phyloP scores from a whole-genome alignment of 768 basidiomycete genomes.

The Amanita rubescens region DNA sequence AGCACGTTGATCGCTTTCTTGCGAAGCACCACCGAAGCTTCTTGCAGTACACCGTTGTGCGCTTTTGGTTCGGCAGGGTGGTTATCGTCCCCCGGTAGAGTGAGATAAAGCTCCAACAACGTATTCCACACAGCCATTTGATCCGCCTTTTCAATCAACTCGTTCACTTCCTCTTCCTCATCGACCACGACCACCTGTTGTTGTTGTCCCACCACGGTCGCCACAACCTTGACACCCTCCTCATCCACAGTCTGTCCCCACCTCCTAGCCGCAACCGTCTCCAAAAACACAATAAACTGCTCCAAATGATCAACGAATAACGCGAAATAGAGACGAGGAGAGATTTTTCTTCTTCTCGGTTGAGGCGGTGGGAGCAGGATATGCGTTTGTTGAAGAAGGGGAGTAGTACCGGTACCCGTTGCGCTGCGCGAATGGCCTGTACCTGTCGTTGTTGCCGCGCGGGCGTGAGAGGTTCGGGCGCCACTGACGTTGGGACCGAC shows the following conservation, averaged over 20 bases:
- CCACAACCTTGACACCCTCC: slow-evolving; percentile 9
- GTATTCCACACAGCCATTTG: slow-evolving; percentile 94
- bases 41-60: no score
- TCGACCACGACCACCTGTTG: slow-evolving; percentile 25
- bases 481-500: background rate
- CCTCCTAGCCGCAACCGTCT: slow-evolving; percentile 70
- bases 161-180: slow-evolving; percentile 17
- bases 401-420: background rate
- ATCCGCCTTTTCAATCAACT: slow-evolving; percentile 48
- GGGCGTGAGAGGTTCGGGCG: background rate
- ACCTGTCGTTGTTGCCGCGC: background rate
- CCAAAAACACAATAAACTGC: slow-evolving; percentile 82
- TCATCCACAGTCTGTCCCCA: slow-evolving; percentile 68
- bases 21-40: slow-evolving; percentile 25
- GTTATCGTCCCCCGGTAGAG: slow-evolving; percentile 27
- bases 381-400: slow-evolving; percentile 12
- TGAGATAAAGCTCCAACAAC: slow-evolving; percentile 86
- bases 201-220: background rate
- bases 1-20: slow-evolving; percentile 74
- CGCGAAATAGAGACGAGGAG: slow-evolving; percentile 83
- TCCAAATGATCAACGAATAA: slow-evolving; percentile 88
- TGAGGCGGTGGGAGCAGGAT: slow-evolving; percentile 22
- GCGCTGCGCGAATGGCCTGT: background rate
- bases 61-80: no score
- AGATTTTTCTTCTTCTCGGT: slow-evolving; percentile 52